A percentile compares a stretch with the other conserved stretches of the same genome.
Evolutionary conservation across 1,284 basidiomycete genomes (phyloP).

Genomic region (Moesziomyces aphidis): DNA sequence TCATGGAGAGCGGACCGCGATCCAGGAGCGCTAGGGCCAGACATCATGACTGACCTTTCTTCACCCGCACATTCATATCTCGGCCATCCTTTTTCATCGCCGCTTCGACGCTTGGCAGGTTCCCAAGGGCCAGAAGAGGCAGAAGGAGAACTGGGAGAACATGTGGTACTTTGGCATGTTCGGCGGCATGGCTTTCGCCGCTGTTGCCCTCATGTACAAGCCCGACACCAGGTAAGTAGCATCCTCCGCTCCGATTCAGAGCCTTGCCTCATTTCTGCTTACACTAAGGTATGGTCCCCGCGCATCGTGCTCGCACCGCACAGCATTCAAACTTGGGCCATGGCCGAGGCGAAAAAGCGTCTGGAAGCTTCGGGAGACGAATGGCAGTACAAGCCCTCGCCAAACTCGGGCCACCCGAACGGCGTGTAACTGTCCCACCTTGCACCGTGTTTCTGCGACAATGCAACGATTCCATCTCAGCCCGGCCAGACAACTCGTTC

Average conservation of each 20-base stretch:
- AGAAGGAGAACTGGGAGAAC: slow-evolving; percentile 82
- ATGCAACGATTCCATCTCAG: neutral
- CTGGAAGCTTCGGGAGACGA: slow-evolving; percentile 59
- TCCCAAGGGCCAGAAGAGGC: slow-evolving; percentile 78
- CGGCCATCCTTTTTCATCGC: too few relatives aligned
- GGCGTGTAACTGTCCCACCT: slow-evolving; percentile 16
- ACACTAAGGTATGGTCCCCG: neutral
- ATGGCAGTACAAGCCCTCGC: slow-evolving; percentile 66
- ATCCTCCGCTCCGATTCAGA: neutral
- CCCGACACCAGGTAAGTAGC: slow-evolving; percentile 89
- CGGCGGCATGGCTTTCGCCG: slow-evolving; percentile 82
- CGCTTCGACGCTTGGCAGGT: slow-evolving; percentile 69
- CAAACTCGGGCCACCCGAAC: slow-evolving; percentile 62
- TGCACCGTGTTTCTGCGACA: neutral
- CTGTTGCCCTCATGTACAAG: slow-evolving; percentile 88
- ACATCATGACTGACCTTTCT: neutral
- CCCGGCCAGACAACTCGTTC: neutral
- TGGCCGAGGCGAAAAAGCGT: slow-evolving; percentile 64
- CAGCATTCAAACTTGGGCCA: slow-evolving; percentile 65
- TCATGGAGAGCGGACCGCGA: too few relatives aligned
- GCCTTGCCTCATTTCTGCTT: neutral
- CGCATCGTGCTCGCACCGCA: slow-evolving; percentile 2
- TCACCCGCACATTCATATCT: too few relatives aligned
- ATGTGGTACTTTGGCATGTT: slow-evolving; percentile 75
- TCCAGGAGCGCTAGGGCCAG: too few relatives aligned